phyloP scores from a whole-genome alignment of 2,329 filamentous ascomycete species.

The Calonectria naviculata region DNA sequence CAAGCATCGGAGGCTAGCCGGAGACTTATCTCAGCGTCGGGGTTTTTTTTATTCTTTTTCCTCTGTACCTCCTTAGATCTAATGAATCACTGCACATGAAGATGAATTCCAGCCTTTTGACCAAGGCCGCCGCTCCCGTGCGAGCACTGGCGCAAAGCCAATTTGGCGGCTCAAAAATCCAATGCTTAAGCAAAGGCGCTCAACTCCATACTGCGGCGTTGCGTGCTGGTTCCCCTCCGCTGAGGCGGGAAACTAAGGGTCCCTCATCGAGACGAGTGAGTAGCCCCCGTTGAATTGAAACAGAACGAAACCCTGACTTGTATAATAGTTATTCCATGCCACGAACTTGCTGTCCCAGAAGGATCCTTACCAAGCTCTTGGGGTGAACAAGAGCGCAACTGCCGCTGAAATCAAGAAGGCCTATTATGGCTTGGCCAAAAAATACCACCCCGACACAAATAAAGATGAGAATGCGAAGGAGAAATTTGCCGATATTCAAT shows the following conservation, averaged over 20 bases:
- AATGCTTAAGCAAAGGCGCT: constrained; percentile 52
- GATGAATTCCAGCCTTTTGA: constrained; percentile 61
- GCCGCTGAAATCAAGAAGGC: constrained; percentile 95
- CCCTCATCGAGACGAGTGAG: constrained; percentile 44
- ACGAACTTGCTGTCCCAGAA: constrained; percentile 67
- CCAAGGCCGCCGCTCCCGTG: constrained; percentile 58
- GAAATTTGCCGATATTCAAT: constrained; percentile 91
- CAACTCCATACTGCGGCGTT: constrained; percentile 47
- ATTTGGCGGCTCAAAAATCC: constrained; percentile 54
- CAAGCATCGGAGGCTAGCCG: constrained; percentile 26
- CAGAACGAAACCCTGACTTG: constrained; percentile 25
- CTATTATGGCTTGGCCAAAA: constrained; percentile 97
- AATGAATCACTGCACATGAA: constrained; percentile 45
- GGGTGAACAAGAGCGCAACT: constrained; percentile 84
- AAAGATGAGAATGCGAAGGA: constrained; percentile 95
- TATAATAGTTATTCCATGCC: constrained; percentile 67
- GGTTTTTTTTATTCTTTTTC: constrained; percentile 18
- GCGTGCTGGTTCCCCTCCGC: constrained; percentile 26
- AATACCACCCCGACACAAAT: constrained; percentile 98
- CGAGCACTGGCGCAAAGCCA: constrained; percentile 58
- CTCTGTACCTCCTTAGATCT: constrained; percentile 30
- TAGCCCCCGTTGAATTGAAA: constrained; percentile 18
- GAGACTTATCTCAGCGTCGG: constrained; percentile 20
- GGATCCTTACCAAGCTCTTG: constrained; percentile 89
- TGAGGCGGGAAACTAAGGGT: constrained; percentile 25